These are phyloP conservation scores for Durotheca rogersii DNA, from an alignment of 495 filamentous ascomycete genomes.

Conservation along the genomic window DNA sequence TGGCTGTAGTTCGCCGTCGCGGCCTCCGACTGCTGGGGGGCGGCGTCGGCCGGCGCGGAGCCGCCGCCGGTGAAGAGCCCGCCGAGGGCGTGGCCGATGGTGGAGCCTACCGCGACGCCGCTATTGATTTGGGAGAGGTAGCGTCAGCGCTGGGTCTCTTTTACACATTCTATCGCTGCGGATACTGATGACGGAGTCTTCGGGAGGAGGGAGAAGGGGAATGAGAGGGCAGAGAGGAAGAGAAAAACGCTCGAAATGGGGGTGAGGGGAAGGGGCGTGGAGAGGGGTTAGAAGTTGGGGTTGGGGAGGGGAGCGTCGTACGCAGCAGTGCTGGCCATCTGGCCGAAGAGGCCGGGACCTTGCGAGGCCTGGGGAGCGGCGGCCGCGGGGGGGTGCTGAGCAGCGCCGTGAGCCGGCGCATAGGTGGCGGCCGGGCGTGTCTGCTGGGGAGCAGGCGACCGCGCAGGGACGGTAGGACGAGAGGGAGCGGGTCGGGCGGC, in stretches of 20 bases:
- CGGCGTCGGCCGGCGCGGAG: conserved; percentile 58
- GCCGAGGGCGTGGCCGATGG: conserved; percentile 91
- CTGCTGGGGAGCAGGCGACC: conserved; percentile 62
- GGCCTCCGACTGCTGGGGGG: conserved; percentile 40
- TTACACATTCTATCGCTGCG: neutral
- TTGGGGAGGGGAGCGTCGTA: conserved; percentile 54
- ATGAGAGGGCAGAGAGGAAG: too few relatives aligned
- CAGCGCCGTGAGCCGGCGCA: conserved; percentile 56
- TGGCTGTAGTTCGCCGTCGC: conserved; percentile 36
- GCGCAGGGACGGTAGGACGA: conserved; percentile 66
- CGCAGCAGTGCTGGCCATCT: conserved; percentile 87
- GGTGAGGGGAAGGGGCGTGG: neutral
- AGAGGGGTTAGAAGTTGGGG: too few relatives aligned
- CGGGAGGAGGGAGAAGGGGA: conserved; percentile 15
- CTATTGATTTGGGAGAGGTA: conserved; percentile 43
- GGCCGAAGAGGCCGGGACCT: conserved; percentile 74
- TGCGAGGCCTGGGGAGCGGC: conserved; percentile 49
- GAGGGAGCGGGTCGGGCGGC: conserved; percentile 62
- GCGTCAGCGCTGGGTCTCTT: conserved; percentile 12
- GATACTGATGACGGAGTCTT: too few relatives aligned
- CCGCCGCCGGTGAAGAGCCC: conserved; percentile 73
- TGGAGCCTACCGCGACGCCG: conserved; percentile 92
- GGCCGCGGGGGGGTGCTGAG: conserved; percentile 44
- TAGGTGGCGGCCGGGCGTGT: conserved; percentile 65
- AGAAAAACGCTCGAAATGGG: too few relatives aligned